Evolutionary conservation across 441 rosid species (phyloP), one percentile per base, ranked within the genome.

Genomic region (Croton setiger): DNA sequence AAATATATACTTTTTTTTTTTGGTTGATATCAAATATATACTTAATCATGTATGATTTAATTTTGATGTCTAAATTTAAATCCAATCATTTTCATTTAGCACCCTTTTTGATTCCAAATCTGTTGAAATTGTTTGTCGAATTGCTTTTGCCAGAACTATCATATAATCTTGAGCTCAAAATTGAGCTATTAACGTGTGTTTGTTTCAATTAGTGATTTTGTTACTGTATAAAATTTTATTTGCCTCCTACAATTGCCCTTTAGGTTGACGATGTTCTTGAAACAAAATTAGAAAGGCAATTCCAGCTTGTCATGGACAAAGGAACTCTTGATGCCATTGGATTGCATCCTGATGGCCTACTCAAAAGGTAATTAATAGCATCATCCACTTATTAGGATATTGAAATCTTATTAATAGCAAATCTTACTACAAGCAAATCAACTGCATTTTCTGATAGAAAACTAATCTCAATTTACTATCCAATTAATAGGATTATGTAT

Each of bases 291-390:
- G 82, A 85, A 53, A 75, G 69, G 60, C 86, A 84, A 64, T 94
- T 87, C 83, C 80, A 79, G 76, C 93, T 92, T 75, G 93, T 92
- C 75, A 81, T 92, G 85, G 99, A 92, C 83, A 92, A 94, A 83
- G 99, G 97, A 68, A 94, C 98, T 56, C 77, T 94, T 48, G 99
- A 94, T 83, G 99, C 98, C 60, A 87, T 92, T 74, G 99, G 99
- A 51, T 82, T 94, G 87, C 97, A 94, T 75, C 90, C 98, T 35
- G 99, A 92, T 73, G 94, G 97, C 63, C 82, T 84, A 47, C 76
- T 85, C 72, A 94, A 85, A 86, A 94, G 97, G 98, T 94, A 75
- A 71, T 17, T 43, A 70, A 37, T 52, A 43, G 20, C 7, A 20
- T 59, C 43, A 45, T 15, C 55, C 59, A 37, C 23, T 56, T 8